Evolutionary conservation across 108 stramenopile genomes (phyloP).

Genomic region (Hondaea fermentalgiana): DNA sequence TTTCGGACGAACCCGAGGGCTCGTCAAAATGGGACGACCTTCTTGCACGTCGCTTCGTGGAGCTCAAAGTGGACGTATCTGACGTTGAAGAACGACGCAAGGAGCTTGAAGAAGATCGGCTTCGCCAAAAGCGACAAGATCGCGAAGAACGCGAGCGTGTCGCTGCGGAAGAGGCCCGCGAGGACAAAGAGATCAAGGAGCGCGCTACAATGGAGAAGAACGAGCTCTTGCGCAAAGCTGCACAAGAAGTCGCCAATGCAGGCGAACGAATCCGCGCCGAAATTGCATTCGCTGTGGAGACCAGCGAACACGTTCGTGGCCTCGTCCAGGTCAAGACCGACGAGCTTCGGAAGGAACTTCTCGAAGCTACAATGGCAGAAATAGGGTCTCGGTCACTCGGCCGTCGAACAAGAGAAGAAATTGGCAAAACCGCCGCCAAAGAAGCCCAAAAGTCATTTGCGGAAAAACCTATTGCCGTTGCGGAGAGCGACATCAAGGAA

Average conservation of each 20-base stretch:
- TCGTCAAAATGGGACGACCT: neutral
- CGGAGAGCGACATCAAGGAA: neutral
- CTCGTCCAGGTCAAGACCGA: neutral
- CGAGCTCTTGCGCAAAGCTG: neutral
- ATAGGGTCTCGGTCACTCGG: neutral
- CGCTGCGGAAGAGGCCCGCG: neutral
- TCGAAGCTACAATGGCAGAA: neutral
- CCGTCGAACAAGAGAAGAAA: neutral
- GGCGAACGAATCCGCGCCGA: neutral
- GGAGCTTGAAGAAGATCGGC: neutral
- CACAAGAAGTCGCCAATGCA: neutral
- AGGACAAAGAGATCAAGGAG: neutral
- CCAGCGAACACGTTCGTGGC: neutral
- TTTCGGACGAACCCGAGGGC: neutral
- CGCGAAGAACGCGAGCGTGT: neutral
- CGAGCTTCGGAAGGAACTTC: neutral
- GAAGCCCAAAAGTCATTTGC: neutral
- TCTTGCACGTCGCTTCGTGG: neutral
- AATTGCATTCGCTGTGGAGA: neutral
- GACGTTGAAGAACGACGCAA: neutral
- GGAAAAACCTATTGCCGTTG: neutral
- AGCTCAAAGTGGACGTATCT: neutral
- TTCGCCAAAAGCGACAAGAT: neutral
- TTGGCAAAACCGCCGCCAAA: neutral
- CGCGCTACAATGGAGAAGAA: neutral